Evolutionary conservation across 2,329 filamentous ascomycete species (phyloP).

Genomic region (Colletotrichum sp.): DNA sequence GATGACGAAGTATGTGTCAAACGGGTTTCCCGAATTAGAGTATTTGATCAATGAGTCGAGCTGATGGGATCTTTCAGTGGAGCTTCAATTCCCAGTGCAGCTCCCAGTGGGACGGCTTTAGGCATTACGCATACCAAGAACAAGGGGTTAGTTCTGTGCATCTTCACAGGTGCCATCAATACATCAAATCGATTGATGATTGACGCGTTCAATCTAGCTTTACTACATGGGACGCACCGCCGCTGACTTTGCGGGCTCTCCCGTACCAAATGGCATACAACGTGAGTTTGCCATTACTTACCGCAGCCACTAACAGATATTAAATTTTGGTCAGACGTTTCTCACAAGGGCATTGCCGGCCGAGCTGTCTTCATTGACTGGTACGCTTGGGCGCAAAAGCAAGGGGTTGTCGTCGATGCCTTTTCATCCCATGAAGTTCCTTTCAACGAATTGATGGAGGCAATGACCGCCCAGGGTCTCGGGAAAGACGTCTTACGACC

Average conservation of each 20-base stretch:
- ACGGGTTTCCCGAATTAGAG: background rate
- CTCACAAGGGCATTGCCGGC: conserved; percentile 44
- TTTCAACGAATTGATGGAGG: conserved; percentile 18
- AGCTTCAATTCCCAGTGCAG: conserved; percentile 32
- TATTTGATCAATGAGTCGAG: background rate
- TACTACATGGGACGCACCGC: conserved; percentile 29
- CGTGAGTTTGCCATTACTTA: conserved; percentile 12
- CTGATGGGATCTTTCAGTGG: background rate
- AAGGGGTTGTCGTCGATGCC: conserved; percentile 17
- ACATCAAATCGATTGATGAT: background rate
- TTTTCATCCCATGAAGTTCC: conserved; percentile 23
- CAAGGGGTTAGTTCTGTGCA: conserved; percentile 18
- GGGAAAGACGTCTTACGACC: background rate
- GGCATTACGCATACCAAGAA: conserved; percentile 28
- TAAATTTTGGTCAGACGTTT: background rate
- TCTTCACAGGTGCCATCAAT: background rate
- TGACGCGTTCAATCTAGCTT: background rate
- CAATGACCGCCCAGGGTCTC: conserved; percentile 19
- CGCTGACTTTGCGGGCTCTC: conserved; percentile 22
- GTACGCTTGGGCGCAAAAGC: conserved; percentile 49
- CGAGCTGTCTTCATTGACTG: conserved; percentile 60
- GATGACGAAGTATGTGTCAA: conserved; percentile 26
- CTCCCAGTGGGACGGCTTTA: conserved; percentile 27
- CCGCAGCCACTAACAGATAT: background rate
- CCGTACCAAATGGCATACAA: conserved; percentile 26